These are phyloP conservation scores for Colletotrichum coccodes DNA, from an alignment of 2,329 filamentous ascomycete species.

Conservation along the genomic window DNA sequence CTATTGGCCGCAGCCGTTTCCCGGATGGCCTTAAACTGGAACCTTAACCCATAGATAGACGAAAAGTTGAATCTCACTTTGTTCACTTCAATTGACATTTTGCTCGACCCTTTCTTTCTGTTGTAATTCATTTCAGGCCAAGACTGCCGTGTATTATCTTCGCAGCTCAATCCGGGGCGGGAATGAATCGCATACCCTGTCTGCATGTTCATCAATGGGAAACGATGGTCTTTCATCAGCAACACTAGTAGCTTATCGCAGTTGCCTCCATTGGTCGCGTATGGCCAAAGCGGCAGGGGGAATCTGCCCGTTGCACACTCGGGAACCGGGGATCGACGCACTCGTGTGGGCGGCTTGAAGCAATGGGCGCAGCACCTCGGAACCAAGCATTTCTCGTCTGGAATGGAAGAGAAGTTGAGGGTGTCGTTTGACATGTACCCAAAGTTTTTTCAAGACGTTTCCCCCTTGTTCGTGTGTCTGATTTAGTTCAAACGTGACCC, in stretches of 20 bases:
- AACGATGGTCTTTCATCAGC: not conserved
- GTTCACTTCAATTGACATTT: no score
- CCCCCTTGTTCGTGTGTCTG: not conserved
- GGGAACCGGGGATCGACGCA: not conserved
- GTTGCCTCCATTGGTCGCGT: no score
- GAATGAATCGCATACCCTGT: not conserved
- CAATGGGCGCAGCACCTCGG: constrained; percentile 23
- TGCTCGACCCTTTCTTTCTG: no score
- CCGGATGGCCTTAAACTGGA: not conserved
- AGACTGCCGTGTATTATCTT: not conserved
- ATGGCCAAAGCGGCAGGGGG: not conserved
- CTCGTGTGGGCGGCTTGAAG: constrained; percentile 8
- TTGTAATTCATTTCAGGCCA: not conserved
- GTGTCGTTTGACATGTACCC: not conserved
- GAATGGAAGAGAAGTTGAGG: not conserved
- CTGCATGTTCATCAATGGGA: not conserved
- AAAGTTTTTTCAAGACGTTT: not conserved
- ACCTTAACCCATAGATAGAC: not conserved
- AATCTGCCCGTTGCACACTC: not conserved
- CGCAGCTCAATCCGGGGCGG: not conserved
- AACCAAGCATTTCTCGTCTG: constrained; percentile 1
- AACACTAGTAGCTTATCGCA: not conserved
- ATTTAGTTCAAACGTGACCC: not conserved
- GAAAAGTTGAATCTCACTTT: not conserved
- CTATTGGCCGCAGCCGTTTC: constrained; percentile 9